phyloP scores from a whole-genome alignment of 768 basidiomycete genomes.

The Termitomyces heimii region DNA sequence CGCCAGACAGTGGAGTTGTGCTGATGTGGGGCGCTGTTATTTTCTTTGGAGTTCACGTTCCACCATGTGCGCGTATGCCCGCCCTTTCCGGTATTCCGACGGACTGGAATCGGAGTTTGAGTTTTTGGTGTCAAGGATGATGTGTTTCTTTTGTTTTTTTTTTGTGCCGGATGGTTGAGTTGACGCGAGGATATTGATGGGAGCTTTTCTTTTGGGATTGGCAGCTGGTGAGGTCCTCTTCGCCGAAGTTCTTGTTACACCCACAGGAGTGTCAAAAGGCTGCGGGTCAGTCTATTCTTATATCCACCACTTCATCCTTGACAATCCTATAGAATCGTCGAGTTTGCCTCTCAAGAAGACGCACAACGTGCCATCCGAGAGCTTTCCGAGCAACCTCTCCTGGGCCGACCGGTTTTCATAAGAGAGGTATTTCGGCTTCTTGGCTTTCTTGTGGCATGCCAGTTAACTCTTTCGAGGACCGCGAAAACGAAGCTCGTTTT shows the following conservation, averaged over 20 bases:
- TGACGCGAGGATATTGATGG: constrained; percentile 88
- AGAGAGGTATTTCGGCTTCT: constrained; percentile 63
- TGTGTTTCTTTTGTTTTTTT: constrained; percentile 31
- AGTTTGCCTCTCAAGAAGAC: constrained; percentile 88
- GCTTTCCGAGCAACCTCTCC: constrained; percentile 82
- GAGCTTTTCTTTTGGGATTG: constrained; percentile 84
- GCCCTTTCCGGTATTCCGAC: constrained; percentile 18
- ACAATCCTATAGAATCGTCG: constrained; percentile 70
- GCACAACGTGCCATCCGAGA: constrained; percentile 86
- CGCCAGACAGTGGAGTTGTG: constrained; percentile 17
- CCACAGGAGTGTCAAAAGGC: constrained; percentile 95
- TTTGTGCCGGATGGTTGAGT: constrained; percentile 51
- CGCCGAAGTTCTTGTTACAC: constrained; percentile 97
- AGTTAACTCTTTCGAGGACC: constrained; percentile 55
- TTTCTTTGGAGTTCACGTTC: constrained; percentile 18
- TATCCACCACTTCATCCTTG: constrained; percentile 9
- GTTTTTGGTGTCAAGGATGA: constrained; percentile 27
- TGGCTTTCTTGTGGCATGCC: neutral
- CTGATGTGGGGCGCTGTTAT: constrained; percentile 12
- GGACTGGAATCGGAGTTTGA: constrained; percentile 31
- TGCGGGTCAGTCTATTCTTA: constrained; percentile 75
- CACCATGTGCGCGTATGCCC: constrained; percentile 12
- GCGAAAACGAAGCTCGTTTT: constrained; percentile 93
- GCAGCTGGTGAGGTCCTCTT: constrained; percentile 99
- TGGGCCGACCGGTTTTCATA: constrained; percentile 94